A percentile compares a stretch with the other conserved stretches of the same genome.
Evolutionary conservation across 257 asterid species (phyloP).

Genomic region (Gynochthodes officinalis): DNA sequence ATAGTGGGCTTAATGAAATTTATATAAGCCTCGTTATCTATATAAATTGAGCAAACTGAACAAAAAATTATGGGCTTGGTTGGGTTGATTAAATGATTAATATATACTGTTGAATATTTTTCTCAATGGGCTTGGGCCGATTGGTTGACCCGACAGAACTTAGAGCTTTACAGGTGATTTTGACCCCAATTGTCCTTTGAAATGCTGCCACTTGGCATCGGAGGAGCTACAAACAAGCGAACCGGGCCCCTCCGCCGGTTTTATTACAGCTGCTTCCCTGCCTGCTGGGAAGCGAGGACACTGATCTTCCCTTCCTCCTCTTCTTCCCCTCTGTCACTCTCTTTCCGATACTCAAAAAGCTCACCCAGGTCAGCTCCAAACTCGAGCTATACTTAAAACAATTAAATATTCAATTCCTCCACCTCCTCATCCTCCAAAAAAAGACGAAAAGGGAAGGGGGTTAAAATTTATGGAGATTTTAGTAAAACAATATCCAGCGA

Average conservation of each 20-base stretch:
- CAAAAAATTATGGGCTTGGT: too few relatives aligned
- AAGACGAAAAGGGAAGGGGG: too few relatives aligned
- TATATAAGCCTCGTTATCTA: too few relatives aligned
- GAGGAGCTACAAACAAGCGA: neutral
- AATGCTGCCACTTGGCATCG: conserved; percentile 5
- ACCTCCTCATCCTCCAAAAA: too few relatives aligned
- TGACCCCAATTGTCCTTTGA: neutral
- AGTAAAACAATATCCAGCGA: neutral
- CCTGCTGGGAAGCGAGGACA: too few relatives aligned
- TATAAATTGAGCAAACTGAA: too few relatives aligned
- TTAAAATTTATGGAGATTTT: too few relatives aligned
- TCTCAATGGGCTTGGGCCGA: neutral
- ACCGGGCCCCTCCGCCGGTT: neutral
- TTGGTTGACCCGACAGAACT: too few relatives aligned
- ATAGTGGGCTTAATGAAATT: too few relatives aligned
- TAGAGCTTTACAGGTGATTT: neutral
- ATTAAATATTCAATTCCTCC: too few relatives aligned
- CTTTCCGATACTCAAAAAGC: neutral
- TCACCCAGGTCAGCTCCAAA: neutral
- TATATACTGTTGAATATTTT: too few relatives aligned
- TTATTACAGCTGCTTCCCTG: neutral
- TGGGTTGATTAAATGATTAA: too few relatives aligned
- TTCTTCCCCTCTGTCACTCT: neutral
- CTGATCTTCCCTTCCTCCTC: conserved; percentile 27
- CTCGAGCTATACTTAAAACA: neutral